These are phyloP conservation scores for Xylaria sp. DNA, from an alignment of 2,329 filamentous ascomycete genomes.

Conservation along the genomic window DNA sequence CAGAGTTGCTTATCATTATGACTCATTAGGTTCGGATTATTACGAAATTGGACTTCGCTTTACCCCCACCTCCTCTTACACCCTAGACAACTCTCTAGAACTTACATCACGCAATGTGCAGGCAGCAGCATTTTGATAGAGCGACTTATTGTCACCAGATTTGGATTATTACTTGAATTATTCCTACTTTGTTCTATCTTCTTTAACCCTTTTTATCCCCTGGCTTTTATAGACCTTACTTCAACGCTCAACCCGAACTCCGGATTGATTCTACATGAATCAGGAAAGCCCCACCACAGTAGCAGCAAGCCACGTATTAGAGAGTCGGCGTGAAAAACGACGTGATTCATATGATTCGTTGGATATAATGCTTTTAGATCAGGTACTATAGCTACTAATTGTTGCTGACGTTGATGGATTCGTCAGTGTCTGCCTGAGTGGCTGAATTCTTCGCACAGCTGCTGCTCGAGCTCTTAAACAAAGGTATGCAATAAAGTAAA, in stretches of 20 bases:
- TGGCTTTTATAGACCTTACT: too few species aligned
- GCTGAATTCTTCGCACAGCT: neutral
- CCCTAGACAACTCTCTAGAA: too few species aligned
- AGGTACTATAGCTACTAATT: neutral
- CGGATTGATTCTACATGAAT: neutral
- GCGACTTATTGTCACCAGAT: too few species aligned
- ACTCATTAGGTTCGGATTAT: constrained; percentile 26
- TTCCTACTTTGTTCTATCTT: too few species aligned
- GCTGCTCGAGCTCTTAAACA: too few species aligned
- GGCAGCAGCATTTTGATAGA: too few species aligned
- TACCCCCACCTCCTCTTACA: too few species aligned
- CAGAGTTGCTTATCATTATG: neutral
- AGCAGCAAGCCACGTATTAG: neutral
- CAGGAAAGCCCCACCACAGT: neutral
- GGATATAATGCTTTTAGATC: too few species aligned
- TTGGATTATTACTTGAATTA: too few species aligned
- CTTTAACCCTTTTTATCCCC: too few species aligned
- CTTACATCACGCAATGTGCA: too few species aligned
- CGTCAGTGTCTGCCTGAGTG: neutral
- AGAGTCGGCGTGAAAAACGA: neutral
- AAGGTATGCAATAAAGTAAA: too few species aligned
- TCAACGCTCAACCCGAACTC: neutral
- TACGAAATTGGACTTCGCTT: constrained; percentile 9
- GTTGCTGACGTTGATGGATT: neutral
- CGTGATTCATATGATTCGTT: neutral